Percentiles rank a stretch among this genome's conserved stretches.
These are phyloP conservation scores for Claviceps sp. DNA, from an alignment of 2,329 filamentous ascomycete genomes.

Conservation along the genomic window DNA sequence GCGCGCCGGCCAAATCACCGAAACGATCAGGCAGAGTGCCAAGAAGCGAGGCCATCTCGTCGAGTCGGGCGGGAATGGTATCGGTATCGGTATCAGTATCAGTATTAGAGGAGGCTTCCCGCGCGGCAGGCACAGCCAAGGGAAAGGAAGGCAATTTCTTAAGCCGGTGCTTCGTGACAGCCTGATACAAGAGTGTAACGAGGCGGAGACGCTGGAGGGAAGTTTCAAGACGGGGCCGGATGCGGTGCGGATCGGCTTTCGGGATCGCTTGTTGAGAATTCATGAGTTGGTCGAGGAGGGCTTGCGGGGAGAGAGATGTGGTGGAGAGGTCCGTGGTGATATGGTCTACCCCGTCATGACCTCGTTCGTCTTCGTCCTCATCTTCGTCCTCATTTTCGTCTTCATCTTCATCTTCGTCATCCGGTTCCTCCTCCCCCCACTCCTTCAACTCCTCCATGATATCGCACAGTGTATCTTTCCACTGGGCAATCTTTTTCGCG, in stretches of 20 bases:
- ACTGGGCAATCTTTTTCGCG: constrained; percentile 58
- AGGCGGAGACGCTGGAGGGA: constrained; percentile 53
- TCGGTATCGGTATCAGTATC: not conserved
- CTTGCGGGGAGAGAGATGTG: constrained; percentile 28
- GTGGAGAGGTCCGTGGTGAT: constrained; percentile 8
- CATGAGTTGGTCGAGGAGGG: constrained; percentile 56
- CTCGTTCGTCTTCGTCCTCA: constrained; percentile 9
- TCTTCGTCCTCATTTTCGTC: constrained; percentile 31
- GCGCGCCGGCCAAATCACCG: constrained; percentile 55
- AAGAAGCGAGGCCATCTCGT: constrained; percentile 43
- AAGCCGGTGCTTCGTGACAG: constrained; percentile 55
- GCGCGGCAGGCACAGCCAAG: constrained; percentile 5
- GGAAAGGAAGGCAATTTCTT: constrained; percentile 40
- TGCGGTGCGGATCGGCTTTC: constrained; percentile 45
- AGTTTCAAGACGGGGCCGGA: constrained; percentile 52
- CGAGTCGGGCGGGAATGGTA: constrained; percentile 29
- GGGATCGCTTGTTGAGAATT: constrained; percentile 47
- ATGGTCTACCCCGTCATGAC: constrained; percentile 27
- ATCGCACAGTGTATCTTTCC: constrained; percentile 64
- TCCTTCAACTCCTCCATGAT: constrained; percentile 76
- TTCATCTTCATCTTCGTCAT: constrained; percentile 11
- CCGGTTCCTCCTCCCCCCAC: constrained; percentile 63
- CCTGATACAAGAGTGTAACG: constrained; percentile 54
- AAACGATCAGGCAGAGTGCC: constrained; percentile 51
- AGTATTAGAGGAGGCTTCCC: too few species aligned